phyloP scores from a whole-genome alignment of 768 basidiomycete genomes.

The Sarcodon aspratus region DNA sequence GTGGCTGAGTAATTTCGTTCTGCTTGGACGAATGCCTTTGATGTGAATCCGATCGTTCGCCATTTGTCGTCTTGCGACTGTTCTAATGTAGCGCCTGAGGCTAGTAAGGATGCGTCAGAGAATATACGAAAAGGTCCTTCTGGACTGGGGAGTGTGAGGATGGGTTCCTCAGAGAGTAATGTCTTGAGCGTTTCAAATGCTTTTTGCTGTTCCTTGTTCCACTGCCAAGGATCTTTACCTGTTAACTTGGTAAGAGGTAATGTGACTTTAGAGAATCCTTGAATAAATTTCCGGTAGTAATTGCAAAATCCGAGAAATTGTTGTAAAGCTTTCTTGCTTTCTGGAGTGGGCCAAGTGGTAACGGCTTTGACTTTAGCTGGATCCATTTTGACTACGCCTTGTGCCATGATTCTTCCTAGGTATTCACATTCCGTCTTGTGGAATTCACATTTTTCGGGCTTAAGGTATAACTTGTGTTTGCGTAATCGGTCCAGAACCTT shows the following conservation, averaged over 20 bases:
- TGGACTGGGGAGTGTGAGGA: constrained; percentile 1
- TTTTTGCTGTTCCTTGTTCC: not conserved
- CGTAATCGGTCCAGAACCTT: constrained; percentile 12
- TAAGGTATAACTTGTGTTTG: constrained; percentile 19
- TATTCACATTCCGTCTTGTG: constrained; percentile 14
- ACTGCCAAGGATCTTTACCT: not conserved
- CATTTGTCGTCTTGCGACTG: constrained; percentile 9
- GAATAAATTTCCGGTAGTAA: constrained; percentile 18
- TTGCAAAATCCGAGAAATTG: constrained; percentile 16
- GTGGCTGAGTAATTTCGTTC: constrained; percentile 26
- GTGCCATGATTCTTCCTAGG: constrained; percentile 17
- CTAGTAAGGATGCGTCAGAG: constrained; percentile 9
- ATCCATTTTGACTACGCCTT: constrained; percentile 16
- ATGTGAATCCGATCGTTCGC: constrained; percentile 15
- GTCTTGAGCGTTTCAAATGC: constrained; percentile 1
- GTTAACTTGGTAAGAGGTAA: constrained; percentile 6
- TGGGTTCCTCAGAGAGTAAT: not conserved
- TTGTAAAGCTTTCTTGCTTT: constrained; percentile 7
- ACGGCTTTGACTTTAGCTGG: constrained; percentile 16
- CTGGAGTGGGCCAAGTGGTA: constrained; percentile 13
- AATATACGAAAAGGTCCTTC: constrained; percentile 5
- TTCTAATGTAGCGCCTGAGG: constrained; percentile 9
- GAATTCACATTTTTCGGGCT: constrained; percentile 27
- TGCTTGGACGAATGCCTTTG: constrained; percentile 8
- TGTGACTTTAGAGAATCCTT: constrained; percentile 13